A percentile compares a stretch with the other conserved stretches of the same genome.
Conservation (phyloP, 768 basidiomycete genomes). For the Amanita molliuscula region DNA sequence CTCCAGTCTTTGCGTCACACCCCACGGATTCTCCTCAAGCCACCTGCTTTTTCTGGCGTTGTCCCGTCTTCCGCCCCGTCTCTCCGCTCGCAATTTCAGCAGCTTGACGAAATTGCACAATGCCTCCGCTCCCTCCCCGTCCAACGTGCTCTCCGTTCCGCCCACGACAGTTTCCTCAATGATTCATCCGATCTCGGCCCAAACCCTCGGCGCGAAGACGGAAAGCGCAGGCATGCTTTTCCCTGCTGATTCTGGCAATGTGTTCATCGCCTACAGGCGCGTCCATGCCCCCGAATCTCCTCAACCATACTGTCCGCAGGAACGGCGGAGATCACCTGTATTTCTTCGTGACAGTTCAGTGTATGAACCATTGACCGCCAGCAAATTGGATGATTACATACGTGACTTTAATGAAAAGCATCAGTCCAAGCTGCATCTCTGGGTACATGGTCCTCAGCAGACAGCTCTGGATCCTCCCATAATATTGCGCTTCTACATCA, state of each 20-base stretch:
- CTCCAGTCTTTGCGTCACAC: slow-evolving; percentile 35
- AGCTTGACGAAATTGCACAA: slow-evolving; percentile 37
- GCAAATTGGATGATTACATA: slow-evolving; percentile 43
- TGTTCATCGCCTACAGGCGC: slow-evolving; percentile 22
- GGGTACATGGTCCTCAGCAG: slow-evolving; percentile 26
- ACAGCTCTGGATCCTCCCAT: slow-evolving; percentile 19
- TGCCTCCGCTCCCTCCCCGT: slow-evolving; percentile 36
- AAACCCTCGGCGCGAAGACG: slow-evolving; percentile 34
- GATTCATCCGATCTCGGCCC: slow-evolving; percentile 41
- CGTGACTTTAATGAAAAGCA: slow-evolving; percentile 43
- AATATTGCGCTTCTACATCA: slow-evolving; percentile 48
- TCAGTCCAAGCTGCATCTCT: slow-evolving; percentile 41
- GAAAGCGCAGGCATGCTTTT: slow-evolving; percentile 45
- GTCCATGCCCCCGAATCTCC: slow-evolving; percentile 51
- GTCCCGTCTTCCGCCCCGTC: slow-evolving; percentile 15
- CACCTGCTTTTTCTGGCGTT: slow-evolving; percentile 15
- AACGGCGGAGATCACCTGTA: slow-evolving; percentile 26
- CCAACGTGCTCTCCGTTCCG: slow-evolving; percentile 48
- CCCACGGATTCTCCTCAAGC: slow-evolving; percentile 33
- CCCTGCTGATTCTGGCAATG: neutral
- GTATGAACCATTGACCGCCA: slow-evolving; percentile 27
- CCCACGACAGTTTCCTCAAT: slow-evolving; percentile 40
- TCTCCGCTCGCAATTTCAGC: slow-evolving; percentile 30
- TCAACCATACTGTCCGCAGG: slow-evolving; percentile 40
- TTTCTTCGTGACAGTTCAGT: slow-evolving; percentile 32